These are phyloP conservation scores for Penicillium steckii DNA, from an alignment of 495 filamentous ascomycete genomes.

Conservation along the genomic window DNA sequence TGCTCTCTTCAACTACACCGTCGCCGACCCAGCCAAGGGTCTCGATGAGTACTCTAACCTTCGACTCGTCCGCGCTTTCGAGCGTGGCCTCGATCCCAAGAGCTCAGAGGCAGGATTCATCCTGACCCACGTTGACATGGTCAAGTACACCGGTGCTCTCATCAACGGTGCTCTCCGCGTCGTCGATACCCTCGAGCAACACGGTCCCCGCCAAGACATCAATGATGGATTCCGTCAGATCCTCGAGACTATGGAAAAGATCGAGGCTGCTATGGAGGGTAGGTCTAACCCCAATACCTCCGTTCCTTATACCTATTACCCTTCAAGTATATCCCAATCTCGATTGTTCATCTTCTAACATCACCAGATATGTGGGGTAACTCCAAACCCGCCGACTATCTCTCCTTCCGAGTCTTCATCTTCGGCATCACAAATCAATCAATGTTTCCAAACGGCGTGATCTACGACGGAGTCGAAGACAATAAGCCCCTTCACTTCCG, in stretches of 20 bases:
- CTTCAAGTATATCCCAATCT: not conserved
- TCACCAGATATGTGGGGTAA: conserved; percentile 76
- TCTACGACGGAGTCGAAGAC: conserved; percentile 79
- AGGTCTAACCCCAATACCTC: conserved; percentile 20
- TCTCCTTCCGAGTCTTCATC: conserved; percentile 87
- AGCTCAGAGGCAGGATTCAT: conserved; percentile 94
- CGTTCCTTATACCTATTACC: no score
- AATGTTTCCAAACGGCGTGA: conserved; percentile 88
- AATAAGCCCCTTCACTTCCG: conserved; percentile 70
- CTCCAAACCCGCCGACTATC: conserved; percentile 75
- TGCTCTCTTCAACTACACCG: conserved; percentile 84
- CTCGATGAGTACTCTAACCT: conserved; percentile 71
- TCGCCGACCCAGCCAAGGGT: conserved; percentile 62
- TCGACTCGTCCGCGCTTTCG: conserved; percentile 83
- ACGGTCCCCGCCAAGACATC: conserved; percentile 50
- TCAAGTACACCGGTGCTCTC: conserved; percentile 69
- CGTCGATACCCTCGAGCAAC: conserved; percentile 56
- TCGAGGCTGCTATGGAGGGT: conserved; percentile 81
- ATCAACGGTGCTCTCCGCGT: conserved; percentile 65
- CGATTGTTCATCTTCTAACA: not conserved
- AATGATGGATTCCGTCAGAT: conserved; percentile 63
- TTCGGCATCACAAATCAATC: conserved; percentile 85
- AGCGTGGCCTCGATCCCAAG: conserved; percentile 76
- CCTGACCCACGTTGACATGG: conserved; percentile 81
- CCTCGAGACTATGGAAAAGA: conserved; percentile 60